Percentiles rank a stretch among this genome's conserved stretches.
Conservation (phyloP, 805 yeast species). For the Metschnikowia sp. region DNA sequence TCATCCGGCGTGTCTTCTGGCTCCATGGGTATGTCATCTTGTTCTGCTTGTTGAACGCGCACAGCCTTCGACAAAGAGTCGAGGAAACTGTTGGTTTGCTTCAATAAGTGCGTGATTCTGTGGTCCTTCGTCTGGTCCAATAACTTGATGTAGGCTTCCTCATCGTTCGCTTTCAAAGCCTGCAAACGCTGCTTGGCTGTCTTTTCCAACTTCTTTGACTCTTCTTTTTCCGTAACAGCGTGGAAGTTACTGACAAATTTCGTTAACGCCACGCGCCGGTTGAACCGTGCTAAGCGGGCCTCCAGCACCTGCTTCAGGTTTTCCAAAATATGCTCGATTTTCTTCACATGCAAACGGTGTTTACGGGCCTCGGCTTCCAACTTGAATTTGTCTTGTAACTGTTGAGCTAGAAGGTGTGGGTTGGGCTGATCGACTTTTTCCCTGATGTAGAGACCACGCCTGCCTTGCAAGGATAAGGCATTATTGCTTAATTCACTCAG, state of each 20-base stretch:
- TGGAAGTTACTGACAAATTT: conserved; percentile 48
- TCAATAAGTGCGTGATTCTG: conserved; percentile 77
- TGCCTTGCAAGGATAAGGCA: conserved; percentile 61
- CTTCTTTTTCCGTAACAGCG: conserved; percentile 64
- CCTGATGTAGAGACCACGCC: conserved; percentile 64
- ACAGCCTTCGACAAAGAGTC: conserved; percentile 79
- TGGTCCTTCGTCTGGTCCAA: conserved; percentile 85
- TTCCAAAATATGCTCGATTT: conserved; percentile 34
- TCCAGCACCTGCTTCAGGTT: conserved; percentile 25
- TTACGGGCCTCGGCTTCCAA: conserved; percentile 51
- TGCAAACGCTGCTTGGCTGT: conserved; percentile 87
- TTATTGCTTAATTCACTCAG: conserved; percentile 49
- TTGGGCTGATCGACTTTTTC: conserved; percentile 69
- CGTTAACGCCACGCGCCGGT: conserved; percentile 26
- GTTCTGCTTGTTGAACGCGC: conserved; percentile 65
- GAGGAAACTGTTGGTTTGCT: conserved; percentile 74
- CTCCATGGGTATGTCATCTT: conserved; percentile 26
- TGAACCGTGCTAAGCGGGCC: conserved; percentile 19
- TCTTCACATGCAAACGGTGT: conserved; percentile 48
- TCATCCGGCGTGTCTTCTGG: conserved; percentile 46
- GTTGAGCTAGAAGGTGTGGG: conserved; percentile 73
- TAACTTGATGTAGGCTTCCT: conserved; percentile 80
- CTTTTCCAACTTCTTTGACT: conserved; percentile 67
- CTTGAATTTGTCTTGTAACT: conserved; percentile 67
- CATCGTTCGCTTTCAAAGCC: conserved; percentile 83